Evolutionary conservation across 225 moss, liverwort and hornwort species (phyloP).

Genomic region (Bryoerythrophyllum caledonicum): DNA sequence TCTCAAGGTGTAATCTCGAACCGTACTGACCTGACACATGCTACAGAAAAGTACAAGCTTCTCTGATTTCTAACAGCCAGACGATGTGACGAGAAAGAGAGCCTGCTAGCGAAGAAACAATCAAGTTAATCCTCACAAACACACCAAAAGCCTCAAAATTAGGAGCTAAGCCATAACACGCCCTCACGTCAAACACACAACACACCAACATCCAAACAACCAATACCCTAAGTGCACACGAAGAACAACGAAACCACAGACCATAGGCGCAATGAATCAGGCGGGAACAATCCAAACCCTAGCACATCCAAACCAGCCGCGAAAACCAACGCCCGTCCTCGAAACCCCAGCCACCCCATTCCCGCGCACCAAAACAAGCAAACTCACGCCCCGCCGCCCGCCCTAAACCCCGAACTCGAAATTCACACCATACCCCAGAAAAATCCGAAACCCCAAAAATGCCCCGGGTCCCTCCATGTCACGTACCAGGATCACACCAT

Average conservation of each 20-base stretch:
- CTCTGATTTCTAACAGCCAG: slow-evolving; percentile 18
- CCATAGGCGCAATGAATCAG: no score
- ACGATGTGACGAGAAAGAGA: background rate
- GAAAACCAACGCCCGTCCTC: no score
- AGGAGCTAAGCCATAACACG: background rate
- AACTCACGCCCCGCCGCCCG: background rate
- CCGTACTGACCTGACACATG: slow-evolving; percentile 20
- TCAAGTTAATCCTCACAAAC: background rate
- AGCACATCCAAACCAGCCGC: no score
- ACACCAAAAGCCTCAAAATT: background rate
- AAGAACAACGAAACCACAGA: no score
- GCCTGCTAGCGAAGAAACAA: slow-evolving; percentile 6
- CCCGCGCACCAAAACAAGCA: no score
- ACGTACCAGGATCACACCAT: slow-evolving; percentile 27
- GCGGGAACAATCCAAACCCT: no score
- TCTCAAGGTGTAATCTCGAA: slow-evolving; percentile 2
- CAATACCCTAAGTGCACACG: no score
- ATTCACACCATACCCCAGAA: background rate
- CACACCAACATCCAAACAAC: no score
- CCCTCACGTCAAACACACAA: background rate
- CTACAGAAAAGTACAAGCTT: slow-evolving; percentile 12
- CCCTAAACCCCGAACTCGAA: background rate
- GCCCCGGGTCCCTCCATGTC: background rate
- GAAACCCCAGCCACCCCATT: slow-evolving; percentile 1
- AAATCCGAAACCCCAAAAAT: slow-evolving; percentile 15